Conservation (phyloP, 805 yeast species). For the Cephaloascus fragrans region DNA sequence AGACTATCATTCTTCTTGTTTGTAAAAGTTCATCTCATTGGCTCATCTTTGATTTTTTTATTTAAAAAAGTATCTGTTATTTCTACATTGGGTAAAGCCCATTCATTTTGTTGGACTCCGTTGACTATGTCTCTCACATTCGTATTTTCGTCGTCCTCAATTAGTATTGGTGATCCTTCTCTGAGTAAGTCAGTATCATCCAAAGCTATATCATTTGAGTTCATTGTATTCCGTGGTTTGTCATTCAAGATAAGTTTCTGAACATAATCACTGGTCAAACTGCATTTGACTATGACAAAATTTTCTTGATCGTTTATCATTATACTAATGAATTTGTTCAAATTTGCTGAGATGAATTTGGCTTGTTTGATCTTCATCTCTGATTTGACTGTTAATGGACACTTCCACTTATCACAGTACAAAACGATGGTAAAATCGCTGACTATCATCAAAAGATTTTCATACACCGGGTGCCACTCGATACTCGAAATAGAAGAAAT, state of each 20-base stretch:
- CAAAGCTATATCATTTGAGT: no score
- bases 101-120: not conserved
- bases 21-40: not conserved
- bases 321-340: not conserved
- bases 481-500: not conserved
- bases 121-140: not conserved
- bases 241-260: not conserved
- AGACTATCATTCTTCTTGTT: not conserved
- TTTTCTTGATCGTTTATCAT: not conserved
- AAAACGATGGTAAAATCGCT: not conserved
- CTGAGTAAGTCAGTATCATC: not conserved
- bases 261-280: not conserved
- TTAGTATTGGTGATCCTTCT: not conserved
- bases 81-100: not conserved
- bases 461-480: not conserved
- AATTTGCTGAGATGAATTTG: not conserved
- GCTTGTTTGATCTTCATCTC: not conserved
- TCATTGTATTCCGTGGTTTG: no score
- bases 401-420: not conserved
- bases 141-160: not conserved
- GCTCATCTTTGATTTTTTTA: not conserved
- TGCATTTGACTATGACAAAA: not conserved
- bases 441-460: not conserved
- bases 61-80: not conserved
- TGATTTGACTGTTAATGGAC: not conserved